phyloP scores from a whole-genome alignment of 768 basidiomycete species.

The Xerocomellus chrysenteron region DNA sequence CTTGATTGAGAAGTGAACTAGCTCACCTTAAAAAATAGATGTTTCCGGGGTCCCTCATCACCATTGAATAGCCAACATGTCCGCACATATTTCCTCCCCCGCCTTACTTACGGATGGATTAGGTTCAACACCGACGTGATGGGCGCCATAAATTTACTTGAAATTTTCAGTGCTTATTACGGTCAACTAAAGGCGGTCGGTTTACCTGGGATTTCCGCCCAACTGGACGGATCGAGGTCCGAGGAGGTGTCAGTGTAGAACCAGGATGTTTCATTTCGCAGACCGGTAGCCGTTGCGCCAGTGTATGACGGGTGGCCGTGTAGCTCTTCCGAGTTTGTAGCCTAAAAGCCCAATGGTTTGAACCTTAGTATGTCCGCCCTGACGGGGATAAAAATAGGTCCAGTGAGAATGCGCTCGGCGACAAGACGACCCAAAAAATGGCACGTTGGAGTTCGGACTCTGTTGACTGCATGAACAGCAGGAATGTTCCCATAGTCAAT shows the following conservation, averaged over 20 bases:
- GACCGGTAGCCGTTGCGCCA: conserved; percentile 8
- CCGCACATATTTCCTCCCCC: conserved; percentile 1
- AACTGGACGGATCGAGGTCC: conserved; percentile 16
- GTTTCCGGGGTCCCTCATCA: conserved; percentile 26
- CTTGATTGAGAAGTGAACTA: conserved; percentile 14
- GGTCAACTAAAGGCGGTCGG: conserved; percentile 4
- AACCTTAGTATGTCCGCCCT: conserved; percentile 1
- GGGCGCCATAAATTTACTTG: conserved; percentile 15
- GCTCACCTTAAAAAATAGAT: conserved; percentile 15
- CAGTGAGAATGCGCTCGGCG: conserved; percentile 25
- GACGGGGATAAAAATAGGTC: conserved; percentile 17
- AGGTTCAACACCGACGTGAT: conserved; percentile 17
- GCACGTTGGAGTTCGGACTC: conserved; percentile 18
- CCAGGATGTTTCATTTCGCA: conserved; percentile 7
- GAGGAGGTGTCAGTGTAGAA: conserved; percentile 15
- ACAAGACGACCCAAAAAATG: conserved; percentile 8
- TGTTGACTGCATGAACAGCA: conserved; percentile 24
- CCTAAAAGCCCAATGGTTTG: conserved; percentile 6
- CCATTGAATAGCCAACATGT: background rate
- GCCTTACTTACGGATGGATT: conserved; percentile 18
- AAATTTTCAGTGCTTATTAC: conserved; percentile 6
- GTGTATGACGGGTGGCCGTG: conserved; percentile 17
- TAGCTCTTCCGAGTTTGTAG: conserved; percentile 7
- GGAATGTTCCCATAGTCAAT: conserved; percentile 21
- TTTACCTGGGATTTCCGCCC: conserved; percentile 12